These are phyloP conservation scores for Aspergillus sclerotioniger DNA, from an alignment of 495 filamentous ascomycete genomes.

Conservation along the genomic window DNA sequence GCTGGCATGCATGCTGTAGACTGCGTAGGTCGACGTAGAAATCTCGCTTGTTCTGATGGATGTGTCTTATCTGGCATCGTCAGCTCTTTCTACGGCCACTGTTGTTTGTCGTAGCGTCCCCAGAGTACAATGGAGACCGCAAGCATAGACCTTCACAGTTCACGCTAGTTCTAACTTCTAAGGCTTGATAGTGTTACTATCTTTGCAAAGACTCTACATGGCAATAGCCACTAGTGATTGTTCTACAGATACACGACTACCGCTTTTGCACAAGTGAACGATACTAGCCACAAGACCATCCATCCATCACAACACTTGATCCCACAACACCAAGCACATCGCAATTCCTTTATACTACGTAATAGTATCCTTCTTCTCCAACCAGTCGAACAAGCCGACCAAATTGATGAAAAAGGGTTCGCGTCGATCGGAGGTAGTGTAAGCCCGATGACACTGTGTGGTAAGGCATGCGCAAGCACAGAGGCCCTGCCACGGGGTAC, in stretches of 20 bases:
- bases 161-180: too few relatives aligned
- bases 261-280: too few relatives aligned
- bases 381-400: conserved; percentile 29
- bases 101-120: too few relatives aligned
- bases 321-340: too few relatives aligned
- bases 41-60: not conserved
- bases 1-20: conserved; percentile 4
- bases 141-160: too few relatives aligned
- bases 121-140: too few relatives aligned
- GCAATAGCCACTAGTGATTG: too few relatives aligned
- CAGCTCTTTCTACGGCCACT: not conserved
- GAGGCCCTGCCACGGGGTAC: conserved; percentile 56
- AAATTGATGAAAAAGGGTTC: conserved; percentile 45
- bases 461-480: conserved; percentile 77
- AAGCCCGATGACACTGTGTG: conserved; percentile 83
- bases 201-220: too few relatives aligned
- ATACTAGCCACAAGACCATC: too few relatives aligned
- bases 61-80: not conserved
- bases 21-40: not conserved
- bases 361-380: conserved; percentile 52
- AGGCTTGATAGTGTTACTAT: too few relatives aligned
- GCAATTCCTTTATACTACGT: not conserved
- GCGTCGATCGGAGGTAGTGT: conserved; percentile 85
- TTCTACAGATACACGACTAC: too few relatives aligned
- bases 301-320: too few relatives aligned